Percentiles rank a stretch among this genome's conserved stretches.
phyloP scores from a whole-genome alignment of 2,329 filamentous ascomycete genomes.

The Sclerotiophoma versabilis region DNA sequence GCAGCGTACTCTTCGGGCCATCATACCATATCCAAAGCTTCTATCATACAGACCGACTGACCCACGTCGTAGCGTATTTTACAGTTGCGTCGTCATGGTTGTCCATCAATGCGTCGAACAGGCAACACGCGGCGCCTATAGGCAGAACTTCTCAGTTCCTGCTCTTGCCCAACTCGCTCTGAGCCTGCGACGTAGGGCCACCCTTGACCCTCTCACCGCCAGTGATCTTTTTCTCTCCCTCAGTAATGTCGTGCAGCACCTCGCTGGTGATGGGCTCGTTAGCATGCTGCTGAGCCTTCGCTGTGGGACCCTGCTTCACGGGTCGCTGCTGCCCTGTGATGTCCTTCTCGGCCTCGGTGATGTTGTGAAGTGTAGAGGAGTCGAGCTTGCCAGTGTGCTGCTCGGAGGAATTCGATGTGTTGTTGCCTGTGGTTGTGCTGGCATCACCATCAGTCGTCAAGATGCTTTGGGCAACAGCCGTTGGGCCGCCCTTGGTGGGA shows the following conservation, averaged over 20 bases:
- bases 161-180: constrained; percentile 45
- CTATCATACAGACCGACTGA: neutral
- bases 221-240: constrained; percentile 44
- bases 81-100: no score
- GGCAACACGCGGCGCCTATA: no score
- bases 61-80: neutral
- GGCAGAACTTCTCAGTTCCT: constrained; percentile 7
- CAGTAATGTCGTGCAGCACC: constrained; percentile 42
- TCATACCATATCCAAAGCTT: neutral
- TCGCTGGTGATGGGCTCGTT: constrained; percentile 39
- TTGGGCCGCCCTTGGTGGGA: constrained; percentile 49
- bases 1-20: neutral
- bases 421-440: neutral
- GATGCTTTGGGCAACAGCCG: constrained; percentile 46
- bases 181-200: constrained; percentile 37
- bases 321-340: constrained; percentile 31
- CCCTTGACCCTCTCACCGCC: constrained; percentile 43
- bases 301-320: constrained; percentile 35
- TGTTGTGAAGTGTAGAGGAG: constrained; percentile 35
- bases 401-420: constrained; percentile 2
- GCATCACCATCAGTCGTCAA: constrained; percentile 3
- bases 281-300: constrained; percentile 40
- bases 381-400: constrained; percentile 34
- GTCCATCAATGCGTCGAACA: no score
- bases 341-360: constrained; percentile 41